phyloP scores from a whole-genome alignment of 2,329 filamentous ascomycete species.

The Hypoxylon sp. region DNA sequence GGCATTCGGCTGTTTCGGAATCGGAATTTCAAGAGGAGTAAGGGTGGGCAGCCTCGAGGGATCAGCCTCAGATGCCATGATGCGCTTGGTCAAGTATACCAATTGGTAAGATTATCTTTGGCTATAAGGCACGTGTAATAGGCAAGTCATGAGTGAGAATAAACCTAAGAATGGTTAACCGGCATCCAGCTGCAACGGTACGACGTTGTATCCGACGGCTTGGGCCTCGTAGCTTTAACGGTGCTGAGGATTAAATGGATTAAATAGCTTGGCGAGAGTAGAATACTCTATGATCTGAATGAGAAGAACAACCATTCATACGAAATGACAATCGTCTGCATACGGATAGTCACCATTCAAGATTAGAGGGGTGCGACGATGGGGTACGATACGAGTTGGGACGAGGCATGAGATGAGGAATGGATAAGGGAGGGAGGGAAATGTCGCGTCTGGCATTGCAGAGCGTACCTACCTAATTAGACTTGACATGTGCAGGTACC shows the following conservation, averaged over 20 bases:
- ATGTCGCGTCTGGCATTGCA: slow-evolving; percentile 30
- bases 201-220: slow-evolving; percentile 29
- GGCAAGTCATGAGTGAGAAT: slow-evolving; percentile 9
- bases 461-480: slow-evolving; percentile 25
- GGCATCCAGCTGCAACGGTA: slow-evolving; percentile 29
- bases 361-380: neutral
- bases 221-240: slow-evolving; percentile 3
- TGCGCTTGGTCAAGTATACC: neutral
- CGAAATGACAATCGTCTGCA: neutral
- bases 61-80: slow-evolving; percentile 43
- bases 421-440: neutral
- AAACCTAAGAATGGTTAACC: slow-evolving; percentile 3
- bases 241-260: neutral
- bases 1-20: slow-evolving; percentile 35
- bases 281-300: slow-evolving; percentile 15
- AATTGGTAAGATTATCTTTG: neutral
- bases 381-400: neutral
- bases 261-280: slow-evolving; percentile 16
- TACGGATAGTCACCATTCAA: slow-evolving; percentile 3
- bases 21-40: slow-evolving; percentile 43
- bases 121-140: neutral
- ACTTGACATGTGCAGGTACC: slow-evolving; percentile 20
- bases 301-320: slow-evolving; percentile 31
- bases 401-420: neutral
- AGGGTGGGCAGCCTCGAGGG: slow-evolving; percentile 38